A percentile compares a stretch with the other conserved stretches of the same genome.
Conservation (phyloP, 129 eudicot genomes). For the Pittosporum tobira region DNA sequence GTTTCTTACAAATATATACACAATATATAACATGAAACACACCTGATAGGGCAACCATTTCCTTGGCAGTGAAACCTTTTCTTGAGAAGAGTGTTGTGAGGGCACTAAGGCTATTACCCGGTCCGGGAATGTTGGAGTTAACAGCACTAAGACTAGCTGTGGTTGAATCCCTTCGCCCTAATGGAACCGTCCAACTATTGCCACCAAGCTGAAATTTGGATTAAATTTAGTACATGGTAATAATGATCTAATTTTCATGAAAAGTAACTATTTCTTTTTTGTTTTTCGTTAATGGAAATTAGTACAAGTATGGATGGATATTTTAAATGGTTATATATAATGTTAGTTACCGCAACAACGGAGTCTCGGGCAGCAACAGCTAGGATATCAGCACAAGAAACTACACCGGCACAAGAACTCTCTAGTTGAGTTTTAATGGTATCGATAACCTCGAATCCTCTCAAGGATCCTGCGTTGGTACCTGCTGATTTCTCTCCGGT, state of each 20-base stretch:
- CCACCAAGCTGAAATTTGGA: slow-evolving; percentile 44
- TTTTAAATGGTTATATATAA: too few relatives aligned
- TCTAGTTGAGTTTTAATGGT: slow-evolving; percentile 23
- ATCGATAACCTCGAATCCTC: slow-evolving; percentile 27
- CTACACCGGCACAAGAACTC: slow-evolving; percentile 15
- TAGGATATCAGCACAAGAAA: slow-evolving; percentile 29
- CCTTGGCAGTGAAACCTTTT: slow-evolving; percentile 40
- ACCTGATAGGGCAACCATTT: slow-evolving; percentile 63
- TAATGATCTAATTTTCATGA: too few relatives aligned
- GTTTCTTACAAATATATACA: too few relatives aligned
- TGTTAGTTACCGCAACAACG: slow-evolving; percentile 16
- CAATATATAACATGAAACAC: too few relatives aligned
- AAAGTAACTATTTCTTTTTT: too few relatives aligned
- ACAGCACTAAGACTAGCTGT: slow-evolving; percentile 40
- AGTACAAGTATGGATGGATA: not conserved
- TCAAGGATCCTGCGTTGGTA: slow-evolving; percentile 13
- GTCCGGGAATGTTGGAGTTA: slow-evolving; percentile 31
- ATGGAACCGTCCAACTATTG: slow-evolving; percentile 32
- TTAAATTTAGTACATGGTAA: not conserved
- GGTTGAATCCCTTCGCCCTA: slow-evolving; percentile 56
- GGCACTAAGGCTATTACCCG: slow-evolving; percentile 24
- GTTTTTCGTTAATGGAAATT: not conserved
- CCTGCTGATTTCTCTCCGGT: slow-evolving; percentile 23
- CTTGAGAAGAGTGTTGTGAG: slow-evolving; percentile 41
- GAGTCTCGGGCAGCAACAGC: slow-evolving; percentile 24